Conservation (phyloP, 225 moss, liverwort and hornwort species). For the Bryoerythrophyllum caledonicum region DNA sequence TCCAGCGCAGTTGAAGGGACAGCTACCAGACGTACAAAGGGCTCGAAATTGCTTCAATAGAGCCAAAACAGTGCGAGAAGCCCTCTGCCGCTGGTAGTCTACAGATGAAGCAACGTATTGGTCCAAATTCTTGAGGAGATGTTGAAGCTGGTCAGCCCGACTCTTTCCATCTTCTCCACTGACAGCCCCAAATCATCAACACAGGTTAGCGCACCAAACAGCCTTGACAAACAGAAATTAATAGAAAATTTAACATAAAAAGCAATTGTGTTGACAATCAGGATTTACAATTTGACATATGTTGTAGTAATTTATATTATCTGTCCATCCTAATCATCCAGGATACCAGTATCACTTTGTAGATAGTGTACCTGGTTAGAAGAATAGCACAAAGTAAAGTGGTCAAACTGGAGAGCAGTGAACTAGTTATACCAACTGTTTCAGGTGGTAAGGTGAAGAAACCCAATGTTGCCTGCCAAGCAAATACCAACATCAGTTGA, state of each 20-base stretch:
- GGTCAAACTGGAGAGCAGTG: slow-evolving; percentile 81
- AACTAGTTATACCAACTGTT: slow-evolving; percentile 62
- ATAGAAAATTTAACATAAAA: background rate
- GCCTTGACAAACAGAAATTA: background rate
- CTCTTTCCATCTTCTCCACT: slow-evolving; percentile 99
- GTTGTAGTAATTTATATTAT: background rate
- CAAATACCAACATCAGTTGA: slow-evolving; percentile 3
- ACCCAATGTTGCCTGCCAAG: slow-evolving; percentile 80
- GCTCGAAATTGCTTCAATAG: slow-evolving; percentile 90
- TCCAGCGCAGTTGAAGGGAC: slow-evolving; percentile 83
- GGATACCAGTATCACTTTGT: background rate
- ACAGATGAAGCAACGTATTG: slow-evolving; percentile 78
- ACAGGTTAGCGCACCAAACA: slow-evolving; percentile 22
- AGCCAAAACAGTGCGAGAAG: slow-evolving; percentile 72
- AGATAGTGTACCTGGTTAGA: slow-evolving; percentile 70
- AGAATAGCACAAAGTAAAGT: slow-evolving; percentile 92
- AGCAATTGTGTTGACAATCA: background rate
- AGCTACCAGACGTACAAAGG: slow-evolving; percentile 80
- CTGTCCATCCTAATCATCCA: slow-evolving; percentile 5
- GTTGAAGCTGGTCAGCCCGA: slow-evolving; percentile 98
- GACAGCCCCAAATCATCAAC: slow-evolving; percentile 33
- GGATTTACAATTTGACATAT: background rate
- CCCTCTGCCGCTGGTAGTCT: slow-evolving; percentile 77
- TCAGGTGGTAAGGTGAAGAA: slow-evolving; percentile 93
- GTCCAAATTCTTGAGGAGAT: slow-evolving; percentile 93